phyloP scores from a whole-genome alignment of 352 stramenopile species.

The Globisporangium yorkense region DNA sequence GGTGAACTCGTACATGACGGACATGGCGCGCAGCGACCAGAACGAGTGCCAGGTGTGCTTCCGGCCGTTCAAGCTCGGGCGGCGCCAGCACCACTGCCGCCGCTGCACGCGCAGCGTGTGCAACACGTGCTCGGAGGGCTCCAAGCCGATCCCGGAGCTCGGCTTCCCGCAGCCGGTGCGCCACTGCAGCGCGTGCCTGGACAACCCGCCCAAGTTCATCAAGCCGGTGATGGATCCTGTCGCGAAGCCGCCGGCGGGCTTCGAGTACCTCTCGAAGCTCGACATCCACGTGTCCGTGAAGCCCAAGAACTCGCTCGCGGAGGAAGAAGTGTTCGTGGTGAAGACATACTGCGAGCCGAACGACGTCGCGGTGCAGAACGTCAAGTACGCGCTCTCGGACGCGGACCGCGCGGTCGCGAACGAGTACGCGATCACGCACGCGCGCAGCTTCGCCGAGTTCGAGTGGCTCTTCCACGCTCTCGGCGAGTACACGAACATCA shows the following conservation, averaged over 20 bases:
- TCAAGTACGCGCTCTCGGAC: constrained; percentile 48
- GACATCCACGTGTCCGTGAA: constrained; percentile 69
- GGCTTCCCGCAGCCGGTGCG: constrained; percentile 72
- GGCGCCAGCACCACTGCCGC: constrained; percentile 79
- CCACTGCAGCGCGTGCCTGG: constrained; percentile 78
- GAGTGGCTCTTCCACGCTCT: constrained; percentile 76
- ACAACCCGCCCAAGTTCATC: constrained; percentile 73
- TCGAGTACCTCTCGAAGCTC: constrained; percentile 82
- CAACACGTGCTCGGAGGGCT: constrained; percentile 78
- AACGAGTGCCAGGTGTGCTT: constrained; percentile 89
- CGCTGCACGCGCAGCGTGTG: constrained; percentile 82
- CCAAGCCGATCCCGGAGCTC: constrained; percentile 79
- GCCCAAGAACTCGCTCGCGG: constrained; percentile 31
- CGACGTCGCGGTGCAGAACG: constrained; percentile 40
- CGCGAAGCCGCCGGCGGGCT: constrained; percentile 67
- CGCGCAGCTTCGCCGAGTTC: constrained; percentile 72
- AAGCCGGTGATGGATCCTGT: constrained; percentile 74
- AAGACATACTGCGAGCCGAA: constrained; percentile 82
- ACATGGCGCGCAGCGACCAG: constrained; percentile 77
- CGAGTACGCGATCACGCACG: constrained; percentile 71
- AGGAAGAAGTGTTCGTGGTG: constrained; percentile 61
- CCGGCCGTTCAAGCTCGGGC: constrained; percentile 79
- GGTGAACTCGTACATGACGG: constrained; percentile 45
- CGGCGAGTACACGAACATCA: constrained; percentile 74
- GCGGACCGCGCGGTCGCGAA: constrained; percentile 63